Base-by-base conservation (phyloP, 2,329 filamentous ascomycete species). In the Clarireedia monteithiana region DNA sequence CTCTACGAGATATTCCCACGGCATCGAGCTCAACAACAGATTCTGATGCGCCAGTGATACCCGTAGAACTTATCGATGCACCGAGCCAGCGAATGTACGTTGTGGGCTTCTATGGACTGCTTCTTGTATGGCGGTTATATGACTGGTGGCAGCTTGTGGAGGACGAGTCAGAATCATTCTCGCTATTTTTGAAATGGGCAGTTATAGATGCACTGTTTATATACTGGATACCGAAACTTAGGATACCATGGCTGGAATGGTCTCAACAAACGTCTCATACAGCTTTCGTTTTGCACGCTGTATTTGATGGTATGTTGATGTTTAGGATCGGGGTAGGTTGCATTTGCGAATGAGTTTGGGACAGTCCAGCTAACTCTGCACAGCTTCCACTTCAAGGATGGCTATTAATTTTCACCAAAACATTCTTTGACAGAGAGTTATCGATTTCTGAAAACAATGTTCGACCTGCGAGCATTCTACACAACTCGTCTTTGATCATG, bases 211-310 rank as follows among this genome's bases (percentile, higher is more conserved):
- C 88, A 59, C 72, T 86, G 24, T 96, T 91, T 70, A 77, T 97
- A 60, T 96, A 95, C 70, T 88, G 88, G 6, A 74, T 99, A 53
- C 92, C 95, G 17, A 82, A 88, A 63, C 72, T 99, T 65, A 84
- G 89, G 69, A 96, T 99, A 79, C 94, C 94, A 57, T 99, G 94
- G 95, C 77, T 99, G 57, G 91, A 97, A 75, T 89, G 92, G 75
- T 89, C 89, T n/a, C 63, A 65, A 40, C 46, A 54, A 27, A 45
- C 88, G 89, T 66, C 79, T 82, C 38, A 84, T 84, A 75, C 81
- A 34, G 73, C 91, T 23, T 95, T 94, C 67, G 71, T 88, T 48
- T 63, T 79, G 3, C 91, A 96, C 70, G 79, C 86, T 2, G 68
- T 87, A 2, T 71, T 88, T 52, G 90, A 96, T 74, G 87, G 85